Evolutionary conservation across 176 grass and related monocot species (phyloP).

Genomic region (Tillandsia fasciculata): DNA sequence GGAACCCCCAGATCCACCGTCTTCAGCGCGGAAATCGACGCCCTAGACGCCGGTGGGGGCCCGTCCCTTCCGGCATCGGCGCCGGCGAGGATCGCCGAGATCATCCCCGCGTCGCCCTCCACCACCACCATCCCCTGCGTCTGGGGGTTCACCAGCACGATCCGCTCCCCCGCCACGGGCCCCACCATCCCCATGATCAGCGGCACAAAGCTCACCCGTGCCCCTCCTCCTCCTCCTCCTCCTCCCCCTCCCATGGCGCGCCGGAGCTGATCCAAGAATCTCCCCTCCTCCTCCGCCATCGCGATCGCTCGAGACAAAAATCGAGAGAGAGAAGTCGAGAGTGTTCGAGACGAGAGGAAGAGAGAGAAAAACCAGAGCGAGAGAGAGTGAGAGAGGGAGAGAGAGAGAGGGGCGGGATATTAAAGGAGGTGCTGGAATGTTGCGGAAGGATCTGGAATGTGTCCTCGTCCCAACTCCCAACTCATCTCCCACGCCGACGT

Average conservation of each 20-base stretch:
- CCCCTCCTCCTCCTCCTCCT: background rate
- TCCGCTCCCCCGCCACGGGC: background rate
- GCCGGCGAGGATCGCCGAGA: background rate
- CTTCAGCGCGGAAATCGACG: constrained; percentile 26
- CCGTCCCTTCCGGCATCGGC: background rate
- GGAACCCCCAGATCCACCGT: background rate
- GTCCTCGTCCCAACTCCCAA: background rate
- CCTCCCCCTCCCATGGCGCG: background rate
- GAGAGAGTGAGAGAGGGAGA: background rate
- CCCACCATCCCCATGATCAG: background rate
- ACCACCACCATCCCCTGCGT: constrained; percentile 8
- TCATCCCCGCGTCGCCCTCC: constrained; percentile 3
- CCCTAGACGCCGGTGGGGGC: constrained; percentile 30
- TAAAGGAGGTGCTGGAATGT: background rate
- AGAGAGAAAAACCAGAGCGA: too few relatives aligned
- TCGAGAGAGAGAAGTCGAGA: too few relatives aligned
- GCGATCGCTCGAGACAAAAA: background rate
- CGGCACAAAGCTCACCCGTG: background rate
- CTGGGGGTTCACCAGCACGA: constrained; percentile 1
- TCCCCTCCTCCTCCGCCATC: background rate
- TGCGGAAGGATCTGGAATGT: constrained; percentile 2
- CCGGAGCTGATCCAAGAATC: background rate
- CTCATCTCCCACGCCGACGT: background rate
- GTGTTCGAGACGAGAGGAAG: too few relatives aligned
- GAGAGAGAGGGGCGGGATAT: background rate